phyloP scores from a whole-genome alignment of 805 yeast species.

The Grigorovia jiainica region DNA sequence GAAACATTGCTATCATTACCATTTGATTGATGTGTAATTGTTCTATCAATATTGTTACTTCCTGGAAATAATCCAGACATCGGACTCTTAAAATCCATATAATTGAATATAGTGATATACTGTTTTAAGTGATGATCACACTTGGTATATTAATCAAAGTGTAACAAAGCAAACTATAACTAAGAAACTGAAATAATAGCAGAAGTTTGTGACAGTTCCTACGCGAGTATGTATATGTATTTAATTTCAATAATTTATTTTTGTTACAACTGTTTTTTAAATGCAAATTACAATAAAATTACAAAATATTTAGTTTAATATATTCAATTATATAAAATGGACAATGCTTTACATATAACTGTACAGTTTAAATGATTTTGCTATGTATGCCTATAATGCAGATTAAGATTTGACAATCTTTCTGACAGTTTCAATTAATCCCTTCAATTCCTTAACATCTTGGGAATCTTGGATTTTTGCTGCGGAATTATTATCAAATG shows the following conservation, averaged over 20 bases:
- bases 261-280: too few relatives aligned
- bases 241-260: too few relatives aligned
- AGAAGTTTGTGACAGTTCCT: too few relatives aligned
- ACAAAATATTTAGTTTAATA: too few relatives aligned
- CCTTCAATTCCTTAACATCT: slow-evolving; percentile 17
- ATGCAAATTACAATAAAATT: too few relatives aligned
- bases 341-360: too few relatives aligned
- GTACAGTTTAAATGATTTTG: too few relatives aligned
- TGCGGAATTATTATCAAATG: background rate
- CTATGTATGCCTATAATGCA: background rate
- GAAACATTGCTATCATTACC: background rate
- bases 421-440: slow-evolving; percentile 22
- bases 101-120: background rate
- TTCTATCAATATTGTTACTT: slow-evolving; percentile 9
- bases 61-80: slow-evolving; percentile 15
- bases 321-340: too few relatives aligned
- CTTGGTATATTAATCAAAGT: too few relatives aligned
- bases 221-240: too few relatives aligned
- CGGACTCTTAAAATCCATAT: slow-evolving; percentile 5
- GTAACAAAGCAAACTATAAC: too few relatives aligned
- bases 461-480: slow-evolving; percentile 6
- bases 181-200: too few relatives aligned
- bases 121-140: background rate
- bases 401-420: slow-evolving; percentile 10
- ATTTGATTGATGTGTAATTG: background rate